Evolutionary conservation across 192 early-diverging fungal genomes (phyloP).

Genomic region (Backusella sp.): DNA sequence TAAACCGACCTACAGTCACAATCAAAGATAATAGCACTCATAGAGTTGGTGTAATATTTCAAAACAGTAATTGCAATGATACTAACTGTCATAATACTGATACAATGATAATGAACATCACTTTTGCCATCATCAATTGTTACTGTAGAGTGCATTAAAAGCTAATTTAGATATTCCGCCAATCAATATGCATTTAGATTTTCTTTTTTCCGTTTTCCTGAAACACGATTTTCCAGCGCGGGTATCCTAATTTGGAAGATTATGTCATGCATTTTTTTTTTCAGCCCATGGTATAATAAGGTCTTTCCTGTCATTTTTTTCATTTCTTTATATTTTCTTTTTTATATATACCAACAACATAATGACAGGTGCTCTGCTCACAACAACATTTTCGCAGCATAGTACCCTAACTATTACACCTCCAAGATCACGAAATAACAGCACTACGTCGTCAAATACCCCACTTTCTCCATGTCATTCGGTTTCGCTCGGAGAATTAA

Average conservation of each 20-base stretch:
- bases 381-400: background rate
- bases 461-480: background rate
- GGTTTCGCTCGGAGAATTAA: background rate
- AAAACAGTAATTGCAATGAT: no score
- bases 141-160: no score
- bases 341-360: background rate
- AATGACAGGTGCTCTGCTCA: background rate
- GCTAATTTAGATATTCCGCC: no score
- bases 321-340: background rate
- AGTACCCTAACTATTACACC: background rate
- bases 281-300: background rate
- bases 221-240: background rate
- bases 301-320: background rate
- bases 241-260: background rate
- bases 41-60: no score
- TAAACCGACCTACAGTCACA: no score
- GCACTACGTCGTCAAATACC: background rate
- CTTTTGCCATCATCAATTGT: no score
- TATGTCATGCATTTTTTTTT: background rate
- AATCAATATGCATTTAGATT: no score
- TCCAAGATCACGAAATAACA: background rate
- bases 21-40: no score
- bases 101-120: no score
- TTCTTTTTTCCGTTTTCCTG: background rate
- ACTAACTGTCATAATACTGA: no score